Conservation (phyloP, 768 basidiomycete genomes). For the Lentinula sp. region DNA sequence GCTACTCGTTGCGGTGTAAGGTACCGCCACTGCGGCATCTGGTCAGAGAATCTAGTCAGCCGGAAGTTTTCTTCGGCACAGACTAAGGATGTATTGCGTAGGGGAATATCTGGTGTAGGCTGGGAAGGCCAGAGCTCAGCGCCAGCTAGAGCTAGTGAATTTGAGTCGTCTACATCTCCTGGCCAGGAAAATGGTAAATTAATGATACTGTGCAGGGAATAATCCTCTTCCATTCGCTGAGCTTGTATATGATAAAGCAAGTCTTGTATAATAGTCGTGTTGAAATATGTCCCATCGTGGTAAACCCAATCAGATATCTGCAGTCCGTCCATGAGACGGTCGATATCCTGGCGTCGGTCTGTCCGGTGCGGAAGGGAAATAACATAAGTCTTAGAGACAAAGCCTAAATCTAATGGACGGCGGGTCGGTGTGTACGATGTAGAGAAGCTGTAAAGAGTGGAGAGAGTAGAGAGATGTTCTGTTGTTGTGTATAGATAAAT, state of each 20-base stretch:
- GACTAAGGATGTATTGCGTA: not conserved
- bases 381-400: slow-evolving; percentile 2
- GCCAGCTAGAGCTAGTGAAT: not conserved
- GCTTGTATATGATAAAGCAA: slow-evolving; percentile 1
- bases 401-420: not conserved
- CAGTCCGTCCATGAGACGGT: not conserved
- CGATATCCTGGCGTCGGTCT: not conserved
- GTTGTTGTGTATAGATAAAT: not conserved
- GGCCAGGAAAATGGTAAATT: slow-evolving; percentile 5
- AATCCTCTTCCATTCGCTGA: not conserved
- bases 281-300: slow-evolving; percentile 3
- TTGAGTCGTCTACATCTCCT: not conserved
- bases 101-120: not conserved
- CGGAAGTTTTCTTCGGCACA: slow-evolving; percentile 4
- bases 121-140: slow-evolving; percentile 3
- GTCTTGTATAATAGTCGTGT: not conserved
- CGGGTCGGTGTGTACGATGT: not conserved
- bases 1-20: slow-evolving; percentile 40
- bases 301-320: slow-evolving; percentile 1
- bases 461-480: not conserved
- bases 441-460: not conserved
- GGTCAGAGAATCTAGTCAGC: not conserved
- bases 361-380: slow-evolving; percentile 4
- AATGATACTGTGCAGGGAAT: not conserved
- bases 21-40: not conserved